Conservation (phyloP, 2,329 filamentous ascomycete species). For the Lojkania enalia region DNA sequence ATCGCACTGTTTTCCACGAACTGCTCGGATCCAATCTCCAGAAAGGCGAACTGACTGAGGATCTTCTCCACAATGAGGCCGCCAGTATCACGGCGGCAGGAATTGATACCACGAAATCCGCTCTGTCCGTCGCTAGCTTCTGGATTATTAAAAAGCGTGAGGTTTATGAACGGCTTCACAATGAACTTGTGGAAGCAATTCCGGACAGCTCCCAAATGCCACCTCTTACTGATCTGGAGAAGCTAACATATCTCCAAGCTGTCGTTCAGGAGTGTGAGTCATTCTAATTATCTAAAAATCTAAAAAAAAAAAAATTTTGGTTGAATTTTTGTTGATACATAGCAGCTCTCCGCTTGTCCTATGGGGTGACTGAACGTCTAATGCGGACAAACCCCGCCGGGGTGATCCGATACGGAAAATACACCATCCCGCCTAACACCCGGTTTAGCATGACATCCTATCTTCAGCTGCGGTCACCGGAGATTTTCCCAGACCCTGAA, state of each 20-base stretch:
- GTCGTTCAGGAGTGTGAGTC: not conserved
- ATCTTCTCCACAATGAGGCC: not conserved
- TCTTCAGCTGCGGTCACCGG: not conserved
- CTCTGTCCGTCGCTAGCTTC: not conserved
- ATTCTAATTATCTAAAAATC: too few species aligned
- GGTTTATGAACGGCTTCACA: not conserved
- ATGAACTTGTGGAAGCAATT: not conserved
- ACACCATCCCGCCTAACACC: not conserved
- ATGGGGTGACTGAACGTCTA: not conserved
- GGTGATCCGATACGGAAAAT: not conserved
- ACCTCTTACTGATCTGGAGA: not conserved
- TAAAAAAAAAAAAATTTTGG: too few species aligned
- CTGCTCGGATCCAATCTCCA: not conserved
- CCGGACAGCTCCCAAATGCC: not conserved
- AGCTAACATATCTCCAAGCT: not conserved
- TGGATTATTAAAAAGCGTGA: not conserved
- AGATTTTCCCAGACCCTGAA: constrained; percentile 14
- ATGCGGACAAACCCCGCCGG: not conserved
- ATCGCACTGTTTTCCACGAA: not conserved
- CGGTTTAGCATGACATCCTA: not conserved
- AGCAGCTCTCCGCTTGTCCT: not conserved
- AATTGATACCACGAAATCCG: not conserved
- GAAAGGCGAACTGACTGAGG: not conserved
- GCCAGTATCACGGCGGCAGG: not conserved
- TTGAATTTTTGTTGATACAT: too few species aligned